Base-by-base conservation (phyloP, 2,329 filamentous ascomycete species). In the Exophiala calicioides region DNA sequence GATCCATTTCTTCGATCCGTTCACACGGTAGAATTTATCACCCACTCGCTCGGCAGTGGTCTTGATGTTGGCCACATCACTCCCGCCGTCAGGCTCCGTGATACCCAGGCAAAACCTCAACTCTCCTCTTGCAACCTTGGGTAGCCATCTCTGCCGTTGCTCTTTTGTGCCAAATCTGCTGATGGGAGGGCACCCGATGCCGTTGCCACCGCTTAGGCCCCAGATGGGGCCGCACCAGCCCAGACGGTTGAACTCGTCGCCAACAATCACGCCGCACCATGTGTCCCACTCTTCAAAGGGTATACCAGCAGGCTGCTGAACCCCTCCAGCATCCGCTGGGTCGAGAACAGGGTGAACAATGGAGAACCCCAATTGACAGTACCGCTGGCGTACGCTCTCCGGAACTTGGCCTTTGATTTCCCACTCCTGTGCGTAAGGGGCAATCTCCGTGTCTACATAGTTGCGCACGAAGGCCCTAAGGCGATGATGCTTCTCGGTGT, bases 1-100 rank as follows among this genome's bases (percentile, higher is more conserved):
- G 60, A 87, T 86, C 85, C 86, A 90, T 68, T 90, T 88, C 77
- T 90, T 90, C 0, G 77, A 75, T 12, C 86, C 86, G 47, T 86
- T 88, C 31, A 90, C 69, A 35, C 88, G 74, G 60, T 85, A 90
- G n/a, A n/a, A n/a, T 56, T 79, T 69, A 61, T 80, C 81, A 7
- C 85, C 84, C 60, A 82, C 79, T 62, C 81, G 82, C 5, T 67
- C 71, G 2, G 85, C 86, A 0, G 80, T 85, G 0, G 85, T 88
- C 5, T 75, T 75, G 54, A 89, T 85, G 58, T 84, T 85, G 3
- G 84, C 83, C 1, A 90, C 86, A 62, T 90, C 86, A 43, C 78
- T 83, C 0, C 86, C 86, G 1, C 84, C 85, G 45, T 81, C 82
- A 0, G 86, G 86, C 63, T 90, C 86, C 0, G 86, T 90, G 58